Evolutionary conservation across 2,329 filamentous ascomycete genomes (phyloP), one percentile per base, ranked within the genome.

Genomic region (Aspergillus sp.): DNA sequence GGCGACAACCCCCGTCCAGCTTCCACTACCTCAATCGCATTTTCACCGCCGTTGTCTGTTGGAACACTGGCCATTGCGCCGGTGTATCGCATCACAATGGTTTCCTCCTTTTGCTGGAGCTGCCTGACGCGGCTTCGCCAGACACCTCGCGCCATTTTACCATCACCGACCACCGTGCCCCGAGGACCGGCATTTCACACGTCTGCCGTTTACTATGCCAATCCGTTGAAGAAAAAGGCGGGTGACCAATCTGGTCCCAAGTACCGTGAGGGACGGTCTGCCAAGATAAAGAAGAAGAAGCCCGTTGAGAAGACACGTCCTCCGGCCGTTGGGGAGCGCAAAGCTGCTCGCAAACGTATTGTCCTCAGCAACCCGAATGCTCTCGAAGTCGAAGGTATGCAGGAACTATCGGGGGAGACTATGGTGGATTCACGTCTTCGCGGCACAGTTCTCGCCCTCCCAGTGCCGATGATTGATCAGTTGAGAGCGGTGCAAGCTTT

Each of bases 361-460:
- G 87, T 96, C 59, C 86, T 99, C 60, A 93, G 89, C 80, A 99
- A 98, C 78, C 90, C 90, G 75, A 98, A 96, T 77, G 95, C 95
- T 50, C 79, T 97, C 39, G 85, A 88, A 59, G 89, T 98, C 7
- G 71, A 80, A 23, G 89, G 86, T 11, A 80, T 96, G 65, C 77
- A 82, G 59, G 82, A 88, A 49, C 70, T 96, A 55, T 81, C 76
- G 12, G 71, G 76, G 9, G 78, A 82, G 61, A 83, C 81, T 44
- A 77, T 88, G 75, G 74, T 82, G 17, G 78, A 82, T 55, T 75
- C 78, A 31, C 79, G 80, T 35, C 82, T 84, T 51, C 77, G 83
- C 9, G 91, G 90, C 37, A 83, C 83, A 60, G 84, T 98, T 31
- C 77, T 91, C 52, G 84, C 84, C 2, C 75, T 98, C 27, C 86